Conservation (phyloP, 2,329 filamentous ascomycete species). For the Botrytis fabae region DNA sequence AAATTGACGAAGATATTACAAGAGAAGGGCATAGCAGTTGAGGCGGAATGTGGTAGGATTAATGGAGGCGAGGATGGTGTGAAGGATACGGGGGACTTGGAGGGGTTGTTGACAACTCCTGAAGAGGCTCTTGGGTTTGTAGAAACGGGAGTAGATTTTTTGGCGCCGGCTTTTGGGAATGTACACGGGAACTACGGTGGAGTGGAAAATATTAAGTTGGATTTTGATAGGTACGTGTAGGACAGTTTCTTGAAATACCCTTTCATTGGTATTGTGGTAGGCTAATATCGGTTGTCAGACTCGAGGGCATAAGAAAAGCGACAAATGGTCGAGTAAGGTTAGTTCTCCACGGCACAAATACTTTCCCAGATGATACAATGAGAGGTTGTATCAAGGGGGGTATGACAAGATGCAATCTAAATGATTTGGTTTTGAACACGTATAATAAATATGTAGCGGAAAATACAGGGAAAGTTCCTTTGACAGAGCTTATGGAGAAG, state of each 20-base stretch:
- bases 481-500: slow-evolving; percentile 37
- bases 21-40: slow-evolving; percentile 64
- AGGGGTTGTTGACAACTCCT: slow-evolving; percentile 61
- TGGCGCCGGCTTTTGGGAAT: slow-evolving; percentile 68
- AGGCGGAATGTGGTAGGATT: slow-evolving; percentile 68
- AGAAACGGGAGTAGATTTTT: slow-evolving; percentile 63
- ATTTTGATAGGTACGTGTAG: slow-evolving; percentile 42
- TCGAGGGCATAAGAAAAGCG: slow-evolving; percentile 28
- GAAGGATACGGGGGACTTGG: slow-evolving; percentile 62
- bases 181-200: slow-evolving; percentile 62
- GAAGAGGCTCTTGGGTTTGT: slow-evolving; percentile 64
- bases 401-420: slow-evolving; percentile 44
- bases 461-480: slow-evolving; percentile 29
- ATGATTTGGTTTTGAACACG: slow-evolving; percentile 33
- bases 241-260: neutral
- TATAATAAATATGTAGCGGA: slow-evolving; percentile 35
- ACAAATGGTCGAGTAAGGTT: slow-evolving; percentile 47
- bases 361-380: slow-evolving; percentile 52
- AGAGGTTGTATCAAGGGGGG: slow-evolving; percentile 49
- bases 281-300: neutral
- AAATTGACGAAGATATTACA: slow-evolving; percentile 54
- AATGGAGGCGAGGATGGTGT: slow-evolving; percentile 76
- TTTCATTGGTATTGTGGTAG: neutral
- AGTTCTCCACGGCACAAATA: slow-evolving; percentile 59
- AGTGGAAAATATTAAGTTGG: slow-evolving; percentile 42